A percentile compares a stretch with the other conserved stretches of the same genome.
Conservation (phyloP, 2,329 filamentous ascomycete genomes). For the Colletotrichum shisoi region DNA sequence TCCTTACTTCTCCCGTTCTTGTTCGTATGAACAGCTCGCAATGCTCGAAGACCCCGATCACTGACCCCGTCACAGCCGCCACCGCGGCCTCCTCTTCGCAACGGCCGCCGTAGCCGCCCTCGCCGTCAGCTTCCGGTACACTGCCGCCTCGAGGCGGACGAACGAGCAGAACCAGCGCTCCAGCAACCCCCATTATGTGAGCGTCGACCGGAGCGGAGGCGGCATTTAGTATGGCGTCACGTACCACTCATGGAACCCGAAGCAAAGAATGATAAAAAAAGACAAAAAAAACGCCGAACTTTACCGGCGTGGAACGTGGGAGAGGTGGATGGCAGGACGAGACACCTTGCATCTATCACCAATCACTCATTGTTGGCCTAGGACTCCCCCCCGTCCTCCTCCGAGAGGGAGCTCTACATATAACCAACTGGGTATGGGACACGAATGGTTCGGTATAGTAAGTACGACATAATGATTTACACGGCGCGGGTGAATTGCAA, state of each 20-base stretch:
- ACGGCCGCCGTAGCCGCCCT: slow-evolving; percentile 46
- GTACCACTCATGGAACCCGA: no score
- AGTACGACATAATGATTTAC: neutral
- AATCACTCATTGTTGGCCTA: no score
- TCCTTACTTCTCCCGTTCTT: slow-evolving; percentile 41
- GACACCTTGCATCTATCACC: no score
- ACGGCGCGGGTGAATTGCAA: neutral
- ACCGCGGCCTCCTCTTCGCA: slow-evolving; percentile 50
- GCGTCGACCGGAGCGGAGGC: slow-evolving; percentile 61
- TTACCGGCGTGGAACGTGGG: neutral
- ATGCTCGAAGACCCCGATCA: neutral
- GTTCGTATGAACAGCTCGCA: neutral
- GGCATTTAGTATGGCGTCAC: slow-evolving; percentile 47
- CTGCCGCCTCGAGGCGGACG: slow-evolving; percentile 48
- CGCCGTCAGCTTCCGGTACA: slow-evolving; percentile 47
- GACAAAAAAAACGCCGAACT: neutral
- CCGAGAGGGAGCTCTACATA: neutral
- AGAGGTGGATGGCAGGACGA: neutral
- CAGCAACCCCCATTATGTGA: slow-evolving; percentile 54
- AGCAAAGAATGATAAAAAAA: neutral
- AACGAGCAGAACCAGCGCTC: slow-evolving; percentile 57
- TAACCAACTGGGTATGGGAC: neutral
- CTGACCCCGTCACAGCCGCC: slow-evolving; percentile 46
- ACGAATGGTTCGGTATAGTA: slow-evolving; percentile 2
- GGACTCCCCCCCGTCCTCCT: neutral